Evolutionary conservation across 2,329 filamentous ascomycete species (phyloP).

Genomic region (Exophiala oligosperma): DNA sequence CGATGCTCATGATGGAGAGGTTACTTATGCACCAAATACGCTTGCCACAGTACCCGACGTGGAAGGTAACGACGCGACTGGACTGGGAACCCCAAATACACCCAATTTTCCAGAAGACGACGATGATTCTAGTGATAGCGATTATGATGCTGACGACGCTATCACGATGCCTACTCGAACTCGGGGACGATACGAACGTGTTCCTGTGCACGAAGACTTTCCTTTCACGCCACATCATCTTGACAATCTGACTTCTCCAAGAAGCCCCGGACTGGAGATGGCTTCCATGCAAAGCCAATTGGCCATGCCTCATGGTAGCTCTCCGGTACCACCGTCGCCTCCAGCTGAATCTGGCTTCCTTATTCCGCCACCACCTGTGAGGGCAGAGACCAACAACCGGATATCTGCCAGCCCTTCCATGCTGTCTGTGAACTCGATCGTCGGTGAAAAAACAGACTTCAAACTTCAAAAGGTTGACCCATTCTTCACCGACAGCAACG

Average conservation of each 20-base stretch:
- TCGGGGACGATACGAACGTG: slow-evolving; percentile 12
- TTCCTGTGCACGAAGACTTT: slow-evolving; percentile 19
- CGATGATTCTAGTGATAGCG: slow-evolving; percentile 29
- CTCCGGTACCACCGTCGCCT: slow-evolving; percentile 33
- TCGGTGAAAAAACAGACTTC: slow-evolving; percentile 62
- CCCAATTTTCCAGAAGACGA: slow-evolving; percentile 39
- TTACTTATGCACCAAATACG: slow-evolving; percentile 23
- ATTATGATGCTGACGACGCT: slow-evolving; percentile 18
- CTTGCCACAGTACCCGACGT: slow-evolving; percentile 19
- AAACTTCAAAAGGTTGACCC: slow-evolving; percentile 66
- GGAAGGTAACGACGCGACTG: slow-evolving; percentile 34
- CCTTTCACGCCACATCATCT: slow-evolving; percentile 18
- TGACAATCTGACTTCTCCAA: slow-evolving; percentile 23
- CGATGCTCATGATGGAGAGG: slow-evolving; percentile 32
- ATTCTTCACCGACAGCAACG: slow-evolving; percentile 65
- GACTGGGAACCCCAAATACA: slow-evolving; percentile 30
- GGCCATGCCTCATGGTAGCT: slow-evolving; percentile 15
- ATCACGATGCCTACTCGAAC: slow-evolving; percentile 17
- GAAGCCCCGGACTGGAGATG: slow-evolving; percentile 22
- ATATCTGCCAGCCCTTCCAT: slow-evolving; percentile 38
- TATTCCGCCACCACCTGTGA: slow-evolving; percentile 17
- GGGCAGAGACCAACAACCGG: slow-evolving; percentile 10
- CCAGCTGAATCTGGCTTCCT: slow-evolving; percentile 37
- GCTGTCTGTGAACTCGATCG: slow-evolving; percentile 57
- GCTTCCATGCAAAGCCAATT: slow-evolving; percentile 1